Base-by-base conservation (phyloP, 345 rosid genomes). In the Kandelia obovata region DNA sequence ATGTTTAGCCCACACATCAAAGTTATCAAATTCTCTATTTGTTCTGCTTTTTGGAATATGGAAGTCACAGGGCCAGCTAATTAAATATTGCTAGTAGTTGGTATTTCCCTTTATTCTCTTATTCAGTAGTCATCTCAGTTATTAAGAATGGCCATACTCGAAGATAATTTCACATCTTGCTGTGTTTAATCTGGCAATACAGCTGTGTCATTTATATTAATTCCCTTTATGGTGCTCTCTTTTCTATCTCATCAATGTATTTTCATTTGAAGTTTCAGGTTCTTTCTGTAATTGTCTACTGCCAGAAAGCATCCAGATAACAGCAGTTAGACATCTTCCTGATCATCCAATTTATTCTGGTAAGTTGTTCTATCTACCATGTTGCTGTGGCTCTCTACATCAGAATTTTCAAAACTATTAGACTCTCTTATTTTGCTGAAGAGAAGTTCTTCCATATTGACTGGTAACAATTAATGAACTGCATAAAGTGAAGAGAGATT, bases 221-320 rank as follows among this genome's bases (percentile, higher is more conserved):
- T 63, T 5, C n/a, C 43, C 28, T 73, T 71, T 68, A 21, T 17
- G 52, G 53, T 67, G 43, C 34, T 5, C 57, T 56, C 70, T 49
- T 28, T 27, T 20, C 59, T 30, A 23, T 61, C 80, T 83, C 46
- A 79, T 61, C 32, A 9, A 23, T 28, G 26, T 20, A 55, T 30
- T 58, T 27, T 21, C 62, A n/a, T 74, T 79, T 73, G 37, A 75
- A 61, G 79, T 84, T 85, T 82, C 86, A 95, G 99, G 97, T 82
- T 86, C 96, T 43, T 92, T 88, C 79, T 95, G 97, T 77, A 90
- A 86, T 80, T 95, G 97, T 75, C 83, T 95, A 70, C 83, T 95
- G 69, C 97, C 97, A 30, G 92, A 90, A 75, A 92, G 87, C 79
- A 83, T 95, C 76, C 97, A 88, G 81, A 83, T 87, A 53, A 79